phyloP scores from a whole-genome alignment of 148 eudicot species.

The Chenopodium album region DNA sequence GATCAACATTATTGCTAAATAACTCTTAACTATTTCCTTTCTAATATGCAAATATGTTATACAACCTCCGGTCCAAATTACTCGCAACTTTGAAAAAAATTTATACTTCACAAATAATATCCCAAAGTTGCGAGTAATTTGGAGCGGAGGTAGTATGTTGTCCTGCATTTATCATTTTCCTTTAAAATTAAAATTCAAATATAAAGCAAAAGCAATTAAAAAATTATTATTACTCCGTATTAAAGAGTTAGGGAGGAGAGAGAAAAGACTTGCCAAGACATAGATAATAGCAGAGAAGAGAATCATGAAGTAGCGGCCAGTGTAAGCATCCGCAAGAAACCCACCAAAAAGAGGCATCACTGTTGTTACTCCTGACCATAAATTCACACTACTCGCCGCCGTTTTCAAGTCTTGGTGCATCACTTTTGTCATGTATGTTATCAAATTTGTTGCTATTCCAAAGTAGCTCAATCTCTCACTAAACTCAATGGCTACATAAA shows the following conservation, averaged over 20 bases:
- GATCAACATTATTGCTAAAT: no score
- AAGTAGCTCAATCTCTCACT: constrained; percentile 80
- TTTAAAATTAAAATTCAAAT: no score
- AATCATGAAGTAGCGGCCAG: constrained; percentile 69
- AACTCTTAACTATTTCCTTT: no score
- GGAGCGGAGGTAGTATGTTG: no score
- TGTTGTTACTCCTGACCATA: constrained; percentile 74
- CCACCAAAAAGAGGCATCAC: constrained; percentile 79
- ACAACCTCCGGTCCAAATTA: no score
- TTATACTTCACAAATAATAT: no score
- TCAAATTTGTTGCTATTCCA: constrained; percentile 69
- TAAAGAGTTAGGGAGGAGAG: neutral
- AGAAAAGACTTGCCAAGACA: constrained; percentile 40
- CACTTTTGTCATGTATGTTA: constrained; percentile 73
- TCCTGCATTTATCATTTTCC: no score
- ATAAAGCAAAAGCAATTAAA: no score
- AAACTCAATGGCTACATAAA: constrained; percentile 68
- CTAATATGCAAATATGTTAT: no score
- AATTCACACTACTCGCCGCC: constrained; percentile 63
- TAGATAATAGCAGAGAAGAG: constrained; percentile 55
- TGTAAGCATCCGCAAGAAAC: constrained; percentile 72
- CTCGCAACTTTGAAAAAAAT: no score
- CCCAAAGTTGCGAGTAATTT: no score
- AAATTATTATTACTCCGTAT: no score
- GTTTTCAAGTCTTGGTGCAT: constrained; percentile 73